Evolutionary conservation across 345 rosid species (phyloP).

Genomic region (Salix exigua): DNA sequence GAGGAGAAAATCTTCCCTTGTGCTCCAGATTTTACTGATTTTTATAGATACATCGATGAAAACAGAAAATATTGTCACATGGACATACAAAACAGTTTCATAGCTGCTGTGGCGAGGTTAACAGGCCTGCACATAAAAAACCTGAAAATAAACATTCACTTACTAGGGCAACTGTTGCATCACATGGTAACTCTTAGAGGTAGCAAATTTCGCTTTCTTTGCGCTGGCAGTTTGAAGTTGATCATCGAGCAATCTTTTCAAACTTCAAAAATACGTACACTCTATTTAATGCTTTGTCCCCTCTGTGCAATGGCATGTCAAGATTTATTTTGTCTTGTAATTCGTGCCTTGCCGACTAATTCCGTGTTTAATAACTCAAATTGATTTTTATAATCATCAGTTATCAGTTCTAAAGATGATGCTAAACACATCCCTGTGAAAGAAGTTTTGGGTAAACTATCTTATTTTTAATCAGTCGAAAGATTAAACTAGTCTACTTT

Average conservation of each 20-base stretch:
- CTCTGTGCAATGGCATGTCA: not conserved
- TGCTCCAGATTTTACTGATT: no score
- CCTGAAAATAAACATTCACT: not conserved
- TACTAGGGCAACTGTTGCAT: not conserved
- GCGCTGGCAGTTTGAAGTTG: not conserved
- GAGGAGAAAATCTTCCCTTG: not conserved
- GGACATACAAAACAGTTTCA: no score
- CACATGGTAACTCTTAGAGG: not conserved
- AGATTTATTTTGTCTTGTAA: not conserved
- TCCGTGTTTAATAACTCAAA: not conserved
- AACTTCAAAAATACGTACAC: not conserved
- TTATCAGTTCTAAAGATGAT: not conserved
- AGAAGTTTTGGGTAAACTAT: no score
- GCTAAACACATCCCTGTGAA: not conserved
- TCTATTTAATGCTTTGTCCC: constrained; percentile 5
- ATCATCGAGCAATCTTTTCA: not conserved
- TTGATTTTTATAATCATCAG: not conserved
- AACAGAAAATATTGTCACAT: not conserved
- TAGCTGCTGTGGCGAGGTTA: no score
- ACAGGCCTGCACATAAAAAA: no score
- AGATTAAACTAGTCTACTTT: no score
- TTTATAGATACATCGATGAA: no score
- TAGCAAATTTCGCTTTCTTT: not conserved
- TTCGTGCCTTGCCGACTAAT: not conserved
- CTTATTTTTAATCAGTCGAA: no score